phyloP scores from a whole-genome alignment of 768 basidiomycete genomes.

The Tephrocybe sp. region DNA sequence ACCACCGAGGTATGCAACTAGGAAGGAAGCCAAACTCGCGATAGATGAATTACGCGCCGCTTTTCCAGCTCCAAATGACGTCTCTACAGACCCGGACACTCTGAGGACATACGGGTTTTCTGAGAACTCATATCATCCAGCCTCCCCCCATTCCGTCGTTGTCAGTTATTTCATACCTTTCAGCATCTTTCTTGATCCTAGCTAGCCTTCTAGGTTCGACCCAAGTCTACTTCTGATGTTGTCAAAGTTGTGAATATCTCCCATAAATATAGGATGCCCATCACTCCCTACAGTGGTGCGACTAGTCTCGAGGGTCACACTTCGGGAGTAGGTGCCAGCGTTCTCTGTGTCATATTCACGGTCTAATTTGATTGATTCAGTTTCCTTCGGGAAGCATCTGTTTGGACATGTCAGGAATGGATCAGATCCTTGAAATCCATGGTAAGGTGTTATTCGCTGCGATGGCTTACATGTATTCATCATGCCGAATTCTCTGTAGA shows the following conservation, averaged over 20 bases:
- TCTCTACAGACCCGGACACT: slow-evolving; percentile 49
- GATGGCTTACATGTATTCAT: background rate
- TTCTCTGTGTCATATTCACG: background rate
- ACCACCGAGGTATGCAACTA: slow-evolving; percentile 39
- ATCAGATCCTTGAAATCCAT: slow-evolving; percentile 73
- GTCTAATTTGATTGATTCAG: slow-evolving; percentile 22
- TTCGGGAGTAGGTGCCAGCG: slow-evolving; percentile 50
- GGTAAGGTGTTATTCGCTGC: slow-evolving; percentile 33
- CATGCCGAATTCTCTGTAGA: slow-evolving; percentile 33
- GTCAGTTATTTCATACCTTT: slow-evolving; percentile 23
- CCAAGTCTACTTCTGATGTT: slow-evolving; percentile 75
- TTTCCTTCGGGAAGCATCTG: slow-evolving; percentile 67
- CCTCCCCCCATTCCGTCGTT: slow-evolving; percentile 52
- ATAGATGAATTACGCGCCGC: slow-evolving; percentile 48
- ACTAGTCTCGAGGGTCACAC: slow-evolving; percentile 89
- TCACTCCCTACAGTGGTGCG: slow-evolving; percentile 81
- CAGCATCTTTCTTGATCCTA: slow-evolving; percentile 2
- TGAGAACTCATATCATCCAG: slow-evolving; percentile 65
- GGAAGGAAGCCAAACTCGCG: slow-evolving; percentile 43
- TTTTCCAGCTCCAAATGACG: slow-evolving; percentile 43
- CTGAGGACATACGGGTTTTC: slow-evolving; percentile 62
- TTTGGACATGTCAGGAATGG: slow-evolving; percentile 80
- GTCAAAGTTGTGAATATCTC: slow-evolving; percentile 78
- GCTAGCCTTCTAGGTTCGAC: slow-evolving; percentile 44
- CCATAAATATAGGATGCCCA: slow-evolving; percentile 67